A percentile compares a stretch with the other conserved stretches of the same genome.
phyloP scores from a whole-genome alignment of 148 eudicot genomes.

The Chenopodium quinoa region DNA sequence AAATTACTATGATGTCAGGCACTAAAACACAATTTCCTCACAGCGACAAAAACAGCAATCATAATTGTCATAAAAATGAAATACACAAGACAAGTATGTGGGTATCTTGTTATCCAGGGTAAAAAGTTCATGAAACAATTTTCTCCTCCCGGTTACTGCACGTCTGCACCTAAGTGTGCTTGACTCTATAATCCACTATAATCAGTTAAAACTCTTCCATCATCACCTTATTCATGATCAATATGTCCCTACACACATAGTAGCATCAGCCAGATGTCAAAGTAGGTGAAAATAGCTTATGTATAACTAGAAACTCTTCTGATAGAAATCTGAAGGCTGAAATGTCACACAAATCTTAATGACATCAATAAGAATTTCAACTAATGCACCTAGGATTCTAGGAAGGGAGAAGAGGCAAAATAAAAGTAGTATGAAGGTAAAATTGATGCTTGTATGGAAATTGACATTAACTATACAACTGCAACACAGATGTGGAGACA shows the following conservation, averaged over 20 bases:
- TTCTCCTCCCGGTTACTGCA: not conserved
- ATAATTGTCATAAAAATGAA: not conserved
- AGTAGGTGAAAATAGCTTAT: not conserved
- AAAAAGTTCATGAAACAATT: not conserved
- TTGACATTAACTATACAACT: not conserved
- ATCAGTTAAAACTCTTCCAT: not conserved
- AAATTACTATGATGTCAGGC: slow-evolving; percentile 22
- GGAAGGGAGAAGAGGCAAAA: not conserved
- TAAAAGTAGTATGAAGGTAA: too few relatives aligned
- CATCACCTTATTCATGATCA: not conserved
- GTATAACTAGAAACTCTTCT: not conserved
- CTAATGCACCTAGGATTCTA: not conserved
- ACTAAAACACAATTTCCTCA: not conserved
- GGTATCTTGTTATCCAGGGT: not conserved
- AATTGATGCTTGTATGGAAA: too few relatives aligned
- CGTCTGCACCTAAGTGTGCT: not conserved
- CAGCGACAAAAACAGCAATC: not conserved
- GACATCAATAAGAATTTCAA: not conserved
- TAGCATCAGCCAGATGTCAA: not conserved
- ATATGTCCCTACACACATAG: not conserved
- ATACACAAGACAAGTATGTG: not conserved
- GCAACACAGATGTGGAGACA: not conserved
- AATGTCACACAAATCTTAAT: not conserved
- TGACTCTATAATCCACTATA: not conserved
- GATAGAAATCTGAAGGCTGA: not conserved